Evolutionary conservation across 192 early-diverging fungal genomes (phyloP).

Genomic region (Podila verticillata): DNA sequence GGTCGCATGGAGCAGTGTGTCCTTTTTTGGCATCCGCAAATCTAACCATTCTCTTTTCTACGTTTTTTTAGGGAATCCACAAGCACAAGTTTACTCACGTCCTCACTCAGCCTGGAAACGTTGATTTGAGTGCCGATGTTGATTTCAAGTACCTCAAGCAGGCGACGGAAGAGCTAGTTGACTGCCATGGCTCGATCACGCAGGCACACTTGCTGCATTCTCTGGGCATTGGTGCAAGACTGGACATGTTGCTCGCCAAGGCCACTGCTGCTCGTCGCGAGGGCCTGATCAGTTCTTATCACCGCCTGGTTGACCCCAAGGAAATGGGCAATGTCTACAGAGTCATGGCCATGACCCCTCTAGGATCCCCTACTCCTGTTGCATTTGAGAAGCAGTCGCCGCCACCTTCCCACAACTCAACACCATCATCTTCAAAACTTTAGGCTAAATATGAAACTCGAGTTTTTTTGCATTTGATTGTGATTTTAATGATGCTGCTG

Average conservation of each 20-base stretch:
- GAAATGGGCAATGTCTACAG: constrained; percentile 94
- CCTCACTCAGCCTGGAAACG: constrained; percentile 82
- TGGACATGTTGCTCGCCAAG: constrained; percentile 72
- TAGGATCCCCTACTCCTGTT: constrained; percentile 22
- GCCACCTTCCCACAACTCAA: background rate
- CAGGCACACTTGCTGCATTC: constrained; percentile 80
- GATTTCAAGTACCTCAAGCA: constrained; percentile 82
- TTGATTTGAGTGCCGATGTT: constrained; percentile 93
- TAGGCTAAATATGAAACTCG: background rate
- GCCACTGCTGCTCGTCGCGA: constrained; percentile 62
- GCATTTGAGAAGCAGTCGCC: constrained; percentile 36
- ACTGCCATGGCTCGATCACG: constrained; percentile 79
- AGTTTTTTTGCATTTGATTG: background rate
- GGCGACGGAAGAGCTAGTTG: constrained; percentile 60
- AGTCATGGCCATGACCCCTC: constrained; percentile 70
- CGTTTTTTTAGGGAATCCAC: constrained; percentile 72
- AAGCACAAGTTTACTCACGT: constrained; percentile 83
- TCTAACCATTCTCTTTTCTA: background rate
- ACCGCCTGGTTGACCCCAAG: constrained; percentile 77
- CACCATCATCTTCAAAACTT: constrained; percentile 3
- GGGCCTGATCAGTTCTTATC: constrained; percentile 73
- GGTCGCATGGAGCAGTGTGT: no score
- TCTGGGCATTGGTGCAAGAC: constrained; percentile 83
- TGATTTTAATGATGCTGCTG: background rate
- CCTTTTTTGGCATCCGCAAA: no score